These are phyloP conservation scores for Tribonema minus DNA, from an alignment of 108 stramenopile genomes.

Conservation along the genomic window DNA sequence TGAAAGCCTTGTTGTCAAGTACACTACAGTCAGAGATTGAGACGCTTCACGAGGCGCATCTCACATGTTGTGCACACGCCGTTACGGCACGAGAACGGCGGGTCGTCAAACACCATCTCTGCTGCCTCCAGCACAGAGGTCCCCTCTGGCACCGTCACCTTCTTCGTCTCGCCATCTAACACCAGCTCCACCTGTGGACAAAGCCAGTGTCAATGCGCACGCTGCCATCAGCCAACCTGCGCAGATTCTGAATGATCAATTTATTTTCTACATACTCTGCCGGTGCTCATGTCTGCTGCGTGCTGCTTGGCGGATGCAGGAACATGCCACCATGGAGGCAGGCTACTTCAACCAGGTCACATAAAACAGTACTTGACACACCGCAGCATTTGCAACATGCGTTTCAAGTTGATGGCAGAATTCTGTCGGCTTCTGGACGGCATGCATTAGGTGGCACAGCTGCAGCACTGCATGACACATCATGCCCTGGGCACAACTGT, in stretches of 20 bases:
- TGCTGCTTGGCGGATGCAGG: no score
- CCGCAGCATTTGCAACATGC: no score
- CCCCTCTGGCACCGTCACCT: constrained; percentile 38
- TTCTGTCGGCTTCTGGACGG: no score
- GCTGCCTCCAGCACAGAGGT: constrained; percentile 46
- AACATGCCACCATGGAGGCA: not conserved
- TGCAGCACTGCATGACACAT: no score
- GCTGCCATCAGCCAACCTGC: not conserved
- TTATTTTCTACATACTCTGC: not conserved
- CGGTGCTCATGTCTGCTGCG: no score
- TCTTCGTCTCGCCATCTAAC: constrained; percentile 37
- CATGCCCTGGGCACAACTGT: no score
- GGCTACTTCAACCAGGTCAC: not conserved
- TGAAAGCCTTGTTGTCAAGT: no score
- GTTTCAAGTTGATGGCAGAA: no score
- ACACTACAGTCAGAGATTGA: no score
- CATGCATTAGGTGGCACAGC: no score
- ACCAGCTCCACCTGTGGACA: constrained; percentile 23
- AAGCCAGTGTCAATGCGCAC: not conserved
- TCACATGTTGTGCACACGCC: constrained; percentile 47
- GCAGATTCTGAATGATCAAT: not conserved
- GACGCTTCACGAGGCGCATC: no score
- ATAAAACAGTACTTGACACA: not conserved
- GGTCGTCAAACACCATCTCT: constrained; percentile 43
- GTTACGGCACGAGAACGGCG: constrained; percentile 48